phyloP scores from a whole-genome alignment of 2,329 filamentous ascomycete genomes.

The Hypoxylon sp. region DNA sequence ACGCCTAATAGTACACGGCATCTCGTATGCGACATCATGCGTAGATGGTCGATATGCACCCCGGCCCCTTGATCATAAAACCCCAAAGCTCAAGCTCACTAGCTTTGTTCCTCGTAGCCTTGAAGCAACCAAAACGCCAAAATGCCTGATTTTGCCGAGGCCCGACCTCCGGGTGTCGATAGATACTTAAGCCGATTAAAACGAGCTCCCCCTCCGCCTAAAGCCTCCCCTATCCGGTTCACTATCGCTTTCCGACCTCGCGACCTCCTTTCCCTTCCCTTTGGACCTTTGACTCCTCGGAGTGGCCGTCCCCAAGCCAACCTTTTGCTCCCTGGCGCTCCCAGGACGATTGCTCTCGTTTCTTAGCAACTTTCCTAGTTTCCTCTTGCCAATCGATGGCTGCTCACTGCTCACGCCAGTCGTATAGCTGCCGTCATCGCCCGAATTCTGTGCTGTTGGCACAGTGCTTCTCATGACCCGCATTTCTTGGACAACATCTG shows the following conservation, averaged over 20 bases:
- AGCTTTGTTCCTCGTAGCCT: neutral
- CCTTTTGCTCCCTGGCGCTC: conserved; percentile 58
- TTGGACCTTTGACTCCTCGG: conserved; percentile 53
- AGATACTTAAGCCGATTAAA: conserved; percentile 48
- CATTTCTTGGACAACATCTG: conserved; percentile 86
- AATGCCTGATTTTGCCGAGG: conserved; percentile 27
- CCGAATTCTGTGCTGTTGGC: conserved; percentile 66
- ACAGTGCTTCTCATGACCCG: conserved; percentile 68
- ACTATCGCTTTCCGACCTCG: conserved; percentile 52
- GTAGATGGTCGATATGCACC: conserved; percentile 17
- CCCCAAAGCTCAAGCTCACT: conserved; percentile 13
- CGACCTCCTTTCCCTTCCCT: conserved; percentile 64
- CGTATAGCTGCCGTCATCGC: conserved; percentile 56
- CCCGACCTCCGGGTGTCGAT: neutral
- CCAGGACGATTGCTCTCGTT: conserved; percentile 52
- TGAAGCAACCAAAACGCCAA: conserved; percentile 34
- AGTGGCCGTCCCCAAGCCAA: conserved; percentile 38
- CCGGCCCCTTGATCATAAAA: conserved; percentile 3
- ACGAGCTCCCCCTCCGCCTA: conserved; percentile 57
- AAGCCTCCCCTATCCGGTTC: conserved; percentile 49
- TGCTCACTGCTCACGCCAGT: conserved; percentile 29
- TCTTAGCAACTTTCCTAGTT: conserved; percentile 12
- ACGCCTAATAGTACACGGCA: conserved; percentile 26
- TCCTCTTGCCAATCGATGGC: conserved; percentile 19
- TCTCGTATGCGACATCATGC: conserved; percentile 16